phyloP scores from a whole-genome alignment of 75 land plant genomes.

The Ceratopteris richardii region DNA sequence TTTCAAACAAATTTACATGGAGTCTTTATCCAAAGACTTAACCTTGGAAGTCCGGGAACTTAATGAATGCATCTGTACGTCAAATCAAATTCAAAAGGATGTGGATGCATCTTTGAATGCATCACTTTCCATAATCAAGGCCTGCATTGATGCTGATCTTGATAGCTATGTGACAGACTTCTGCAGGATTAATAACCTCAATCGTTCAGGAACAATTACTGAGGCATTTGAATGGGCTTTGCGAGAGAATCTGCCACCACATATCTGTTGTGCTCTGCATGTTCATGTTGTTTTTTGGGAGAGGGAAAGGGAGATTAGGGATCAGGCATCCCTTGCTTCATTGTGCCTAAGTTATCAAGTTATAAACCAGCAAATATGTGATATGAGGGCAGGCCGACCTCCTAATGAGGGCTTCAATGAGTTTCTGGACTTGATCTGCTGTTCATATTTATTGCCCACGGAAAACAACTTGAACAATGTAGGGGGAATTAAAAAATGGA shows the following conservation, averaged over 20 bases:
- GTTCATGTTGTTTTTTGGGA: constrained; percentile 19
- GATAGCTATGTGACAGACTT: constrained; percentile 17
- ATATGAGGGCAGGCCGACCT: background rate
- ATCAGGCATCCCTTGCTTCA: constrained; percentile 9
- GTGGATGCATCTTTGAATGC: constrained; percentile 7
- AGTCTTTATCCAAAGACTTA: constrained; percentile 1
- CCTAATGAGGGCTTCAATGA: constrained; percentile 7
- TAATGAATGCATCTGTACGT: background rate
- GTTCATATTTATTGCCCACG: constrained; percentile 13
- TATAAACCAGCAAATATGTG: background rate
- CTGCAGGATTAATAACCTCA: constrained; percentile 6
- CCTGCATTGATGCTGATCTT: constrained; percentile 8
- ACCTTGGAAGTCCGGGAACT: background rate
- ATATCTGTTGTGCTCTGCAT: background rate
- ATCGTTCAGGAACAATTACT: constrained; percentile 1
- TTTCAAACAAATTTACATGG: constrained; percentile 9
- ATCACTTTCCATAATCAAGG: background rate
- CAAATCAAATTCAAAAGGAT: constrained; percentile 5
- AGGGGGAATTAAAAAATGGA: constrained; percentile 7
- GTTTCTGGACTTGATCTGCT: constrained; percentile 8
- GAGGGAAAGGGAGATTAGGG: constrained; percentile 12
- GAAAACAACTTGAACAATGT: background rate
- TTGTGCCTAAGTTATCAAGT: constrained; percentile 4
- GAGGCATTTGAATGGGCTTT: constrained; percentile 20
- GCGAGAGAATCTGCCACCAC: constrained; percentile 7